Evolutionary conservation across 129 eudicot genomes (phyloP), one percentile per base, ranked within the genome.

Genomic region (Silybum marianum): DNA sequence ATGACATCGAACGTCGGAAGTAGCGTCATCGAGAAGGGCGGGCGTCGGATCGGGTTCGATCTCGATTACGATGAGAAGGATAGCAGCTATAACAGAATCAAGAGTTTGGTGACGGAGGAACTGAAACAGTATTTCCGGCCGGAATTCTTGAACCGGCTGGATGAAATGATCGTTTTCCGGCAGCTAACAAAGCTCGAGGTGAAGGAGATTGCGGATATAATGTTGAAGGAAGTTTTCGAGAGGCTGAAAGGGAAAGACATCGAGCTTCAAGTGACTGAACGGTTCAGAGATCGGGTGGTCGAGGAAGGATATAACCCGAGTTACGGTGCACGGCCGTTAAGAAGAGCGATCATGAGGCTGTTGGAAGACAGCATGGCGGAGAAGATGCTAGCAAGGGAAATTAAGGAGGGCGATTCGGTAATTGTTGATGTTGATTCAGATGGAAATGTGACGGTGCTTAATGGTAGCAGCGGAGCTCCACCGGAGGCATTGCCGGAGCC

Each of bases 1-100:
- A 93, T 93, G 98, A 93, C 98, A 25, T 93, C 98, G 3, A 93
- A 93, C 42, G 90, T 93, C 1, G 98, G 98, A 9, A 93, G 98
- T 51, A 91, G 93, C 28, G 98, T 93, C 25, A 93, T 93, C 24
- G 91, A 89, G 87, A 93, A 91, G 75, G 96, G 96, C 9, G 92
- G 92, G 2, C 91, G 98, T 0, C 77, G 91, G 8, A 86, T 93
- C 19, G 96, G 98, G 46, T 93, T 93, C n/a, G 90, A 89, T 73
- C 85, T 93, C 0, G 96, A 88, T 39, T 86, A 83, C 7, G 95
- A 88, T 12, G 94, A 91, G 85, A 82, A 91, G 62, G 98, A 93
- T 63, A 83, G 87, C 84, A 88, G 97, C 71, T 93, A 93, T 74
- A 89, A 88, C 82, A 30, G 90, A 30, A 93, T 93, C 76, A 93